These are phyloP conservation scores for Aspergillus transmontanensis DNA, from an alignment of 2,329 filamentous ascomycete genomes.

Conservation along the genomic window DNA sequence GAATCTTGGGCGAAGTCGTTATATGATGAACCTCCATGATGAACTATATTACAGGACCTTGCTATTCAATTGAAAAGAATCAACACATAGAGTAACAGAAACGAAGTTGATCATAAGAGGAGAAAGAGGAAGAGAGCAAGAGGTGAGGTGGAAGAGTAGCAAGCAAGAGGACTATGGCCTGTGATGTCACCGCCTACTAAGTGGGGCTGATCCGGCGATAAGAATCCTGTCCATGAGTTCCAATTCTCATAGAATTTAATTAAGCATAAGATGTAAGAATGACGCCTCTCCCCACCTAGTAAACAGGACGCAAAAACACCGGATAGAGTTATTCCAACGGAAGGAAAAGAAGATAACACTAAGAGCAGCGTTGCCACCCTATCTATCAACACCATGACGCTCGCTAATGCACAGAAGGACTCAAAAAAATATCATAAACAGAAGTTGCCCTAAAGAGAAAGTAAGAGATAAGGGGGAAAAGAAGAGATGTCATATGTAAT, in stretches of 20 bases:
- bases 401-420: constrained; percentile 34
- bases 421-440: constrained; percentile 11
- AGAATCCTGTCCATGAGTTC: not conserved
- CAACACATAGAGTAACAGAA: not conserved
- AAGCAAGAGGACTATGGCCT: constrained; percentile 3
- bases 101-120: not conserved
- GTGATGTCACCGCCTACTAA: constrained; percentile 38
- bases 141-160: constrained; percentile 2
- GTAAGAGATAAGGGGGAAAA: constrained; percentile 12
- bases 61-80: not conserved
- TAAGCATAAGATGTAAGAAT: constrained; percentile 4
- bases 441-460: constrained; percentile 8
- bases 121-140: constrained; percentile 1
- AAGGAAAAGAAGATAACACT: constrained; percentile 12
- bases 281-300: constrained; percentile 8
- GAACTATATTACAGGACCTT: not conserved
- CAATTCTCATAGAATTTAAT: constrained; percentile 6
- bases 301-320: not conserved
- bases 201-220: constrained; percentile 28
- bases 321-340: not conserved
- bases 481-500: constrained; percentile 20
- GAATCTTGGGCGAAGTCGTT: constrained; percentile 70
- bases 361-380: constrained; percentile 16
- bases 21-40: constrained; percentile 47
- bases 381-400: constrained; percentile 34